These are phyloP conservation scores for Herpetomonas samuelpessoai DNA, from an alignment of 208 protist genomes.

Conservation along the genomic window DNA sequence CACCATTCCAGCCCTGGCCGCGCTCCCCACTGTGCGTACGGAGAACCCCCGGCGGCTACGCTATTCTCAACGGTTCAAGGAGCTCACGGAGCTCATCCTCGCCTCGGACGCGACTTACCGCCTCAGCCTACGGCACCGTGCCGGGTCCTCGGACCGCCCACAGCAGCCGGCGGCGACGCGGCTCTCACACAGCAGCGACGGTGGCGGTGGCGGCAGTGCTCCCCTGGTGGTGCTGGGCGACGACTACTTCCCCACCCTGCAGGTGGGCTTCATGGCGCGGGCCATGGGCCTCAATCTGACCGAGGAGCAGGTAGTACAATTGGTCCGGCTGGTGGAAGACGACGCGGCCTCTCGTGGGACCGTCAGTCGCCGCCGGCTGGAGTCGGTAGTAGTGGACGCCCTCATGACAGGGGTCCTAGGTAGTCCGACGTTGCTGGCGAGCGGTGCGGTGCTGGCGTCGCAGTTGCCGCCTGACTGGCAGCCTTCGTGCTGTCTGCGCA, in stretches of 20 bases:
- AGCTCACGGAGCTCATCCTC: slow-evolving; percentile 26
- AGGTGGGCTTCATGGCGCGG: slow-evolving; percentile 77
- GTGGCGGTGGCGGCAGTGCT: too few relatives aligned
- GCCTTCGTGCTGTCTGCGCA: slow-evolving; percentile 44
- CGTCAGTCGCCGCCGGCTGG: slow-evolving; percentile 45
- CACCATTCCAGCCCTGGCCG: background rate
- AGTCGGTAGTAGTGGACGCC: slow-evolving; percentile 63
- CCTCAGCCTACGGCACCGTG: background rate
- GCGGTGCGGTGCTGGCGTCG: slow-evolving; percentile 11
- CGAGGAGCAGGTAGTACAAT: slow-evolving; percentile 43
- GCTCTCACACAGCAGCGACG: background rate
- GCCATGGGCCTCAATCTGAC: slow-evolving; percentile 84
- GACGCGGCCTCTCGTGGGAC: slow-evolving; percentile 53
- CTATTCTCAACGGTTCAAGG: slow-evolving; percentile 25
- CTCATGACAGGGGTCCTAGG: slow-evolving; percentile 71
- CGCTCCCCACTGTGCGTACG: background rate
- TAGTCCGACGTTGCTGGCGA: slow-evolving; percentile 24
- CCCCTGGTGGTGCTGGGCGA: background rate
- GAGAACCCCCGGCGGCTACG: slow-evolving; percentile 6
- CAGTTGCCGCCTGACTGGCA: background rate
- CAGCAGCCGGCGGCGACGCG: background rate
- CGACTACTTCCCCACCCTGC: slow-evolving; percentile 60
- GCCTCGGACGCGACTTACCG: slow-evolving; percentile 12
- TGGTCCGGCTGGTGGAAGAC: slow-evolving; percentile 76
- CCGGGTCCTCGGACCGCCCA: background rate